Percentiles rank a stretch among this genome's conserved stretches.
Evolutionary conservation across 2,329 filamentous ascomycete genomes (phyloP).

Genomic region (Diplodia sapinea): DNA sequence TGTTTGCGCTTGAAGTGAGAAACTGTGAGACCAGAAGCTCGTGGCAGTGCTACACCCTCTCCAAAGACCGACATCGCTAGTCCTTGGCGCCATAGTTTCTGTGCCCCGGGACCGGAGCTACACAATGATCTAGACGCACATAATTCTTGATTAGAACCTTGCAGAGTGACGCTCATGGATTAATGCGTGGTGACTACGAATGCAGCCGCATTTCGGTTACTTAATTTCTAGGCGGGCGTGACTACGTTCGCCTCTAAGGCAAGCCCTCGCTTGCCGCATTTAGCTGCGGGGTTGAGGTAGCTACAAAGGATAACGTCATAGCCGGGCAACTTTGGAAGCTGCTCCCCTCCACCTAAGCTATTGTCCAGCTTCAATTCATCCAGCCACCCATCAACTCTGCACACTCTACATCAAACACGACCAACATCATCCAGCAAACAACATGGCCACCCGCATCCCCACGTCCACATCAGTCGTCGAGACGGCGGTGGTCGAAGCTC

Average conservation of each 20-base stretch:
- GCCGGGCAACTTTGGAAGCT: slow-evolving; percentile 3
- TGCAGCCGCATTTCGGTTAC: neutral
- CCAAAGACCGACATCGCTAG: neutral
- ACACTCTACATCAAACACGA: slow-evolving; percentile 9
- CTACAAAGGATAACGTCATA: slow-evolving; percentile 20
- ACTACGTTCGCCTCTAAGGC: slow-evolving; percentile 4
- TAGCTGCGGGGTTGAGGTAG: slow-evolving; percentile 23
- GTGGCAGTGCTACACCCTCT: neutral
- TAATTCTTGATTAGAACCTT: neutral
- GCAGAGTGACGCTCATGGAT: neutral
- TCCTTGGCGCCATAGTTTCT: neutral
- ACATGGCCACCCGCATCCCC: slow-evolving; percentile 55
- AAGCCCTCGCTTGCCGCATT: slow-evolving; percentile 23
- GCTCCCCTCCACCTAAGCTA: neutral
- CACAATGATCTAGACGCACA: neutral
- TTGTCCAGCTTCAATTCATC: slow-evolving; percentile 4
- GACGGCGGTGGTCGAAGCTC: slow-evolving; percentile 71
- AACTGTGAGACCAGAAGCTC: neutral
- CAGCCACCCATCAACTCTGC: neutral
- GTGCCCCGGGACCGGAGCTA: neutral
- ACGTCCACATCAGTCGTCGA: slow-evolving; percentile 71
- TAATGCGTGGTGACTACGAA: neutral
- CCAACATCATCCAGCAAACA: neutral
- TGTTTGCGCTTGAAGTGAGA: neutral
- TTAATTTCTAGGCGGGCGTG: slow-evolving; percentile 4